phyloP scores from a whole-genome alignment of 768 basidiomycete genomes.

The Phlebiopsis gigantea region DNA sequence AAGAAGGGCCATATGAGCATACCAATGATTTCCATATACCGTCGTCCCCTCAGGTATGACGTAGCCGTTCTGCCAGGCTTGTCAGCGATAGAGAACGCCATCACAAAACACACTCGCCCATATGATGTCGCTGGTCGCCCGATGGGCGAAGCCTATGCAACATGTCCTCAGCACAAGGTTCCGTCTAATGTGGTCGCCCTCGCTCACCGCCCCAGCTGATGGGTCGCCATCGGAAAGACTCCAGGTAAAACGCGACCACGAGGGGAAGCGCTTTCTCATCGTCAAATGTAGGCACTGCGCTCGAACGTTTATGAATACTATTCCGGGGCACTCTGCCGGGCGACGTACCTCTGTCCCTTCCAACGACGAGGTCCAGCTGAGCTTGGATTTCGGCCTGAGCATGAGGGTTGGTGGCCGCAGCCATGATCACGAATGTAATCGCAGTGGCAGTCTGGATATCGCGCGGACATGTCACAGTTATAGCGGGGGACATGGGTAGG shows the following conservation, averaged over 20 bases:
- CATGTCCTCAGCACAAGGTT: neutral
- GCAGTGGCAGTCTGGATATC: slow-evolving; percentile 28
- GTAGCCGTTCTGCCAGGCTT: slow-evolving; percentile 26
- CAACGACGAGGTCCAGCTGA: slow-evolving; percentile 33
- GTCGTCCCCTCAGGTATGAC: slow-evolving; percentile 36
- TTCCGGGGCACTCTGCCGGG: neutral
- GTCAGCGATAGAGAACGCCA: neutral
- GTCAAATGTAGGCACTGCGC: slow-evolving; percentile 35
- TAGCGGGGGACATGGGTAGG: neutral
- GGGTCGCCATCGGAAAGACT: slow-evolving; percentile 35
- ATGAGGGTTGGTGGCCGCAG: slow-evolving; percentile 31
- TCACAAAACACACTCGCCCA: slow-evolving; percentile 35
- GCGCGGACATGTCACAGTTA: no score
- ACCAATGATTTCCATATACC: slow-evolving; percentile 37
- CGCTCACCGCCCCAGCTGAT: slow-evolving; percentile 4
- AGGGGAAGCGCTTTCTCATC: slow-evolving; percentile 33
- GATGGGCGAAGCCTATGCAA: slow-evolving; percentile 55
- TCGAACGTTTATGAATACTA: neutral
- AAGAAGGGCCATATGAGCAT: neutral
- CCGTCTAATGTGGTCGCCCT: neutral
- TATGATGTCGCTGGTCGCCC: slow-evolving; percentile 56
- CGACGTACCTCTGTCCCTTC: slow-evolving; percentile 28
- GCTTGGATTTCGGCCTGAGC: slow-evolving; percentile 30
- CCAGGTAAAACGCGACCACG: slow-evolving; percentile 36
- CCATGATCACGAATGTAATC: slow-evolving; percentile 28